These are phyloP conservation scores for Poa annua DNA, from an alignment of 176 grass and related monocot genomes.

Conservation along the genomic window DNA sequence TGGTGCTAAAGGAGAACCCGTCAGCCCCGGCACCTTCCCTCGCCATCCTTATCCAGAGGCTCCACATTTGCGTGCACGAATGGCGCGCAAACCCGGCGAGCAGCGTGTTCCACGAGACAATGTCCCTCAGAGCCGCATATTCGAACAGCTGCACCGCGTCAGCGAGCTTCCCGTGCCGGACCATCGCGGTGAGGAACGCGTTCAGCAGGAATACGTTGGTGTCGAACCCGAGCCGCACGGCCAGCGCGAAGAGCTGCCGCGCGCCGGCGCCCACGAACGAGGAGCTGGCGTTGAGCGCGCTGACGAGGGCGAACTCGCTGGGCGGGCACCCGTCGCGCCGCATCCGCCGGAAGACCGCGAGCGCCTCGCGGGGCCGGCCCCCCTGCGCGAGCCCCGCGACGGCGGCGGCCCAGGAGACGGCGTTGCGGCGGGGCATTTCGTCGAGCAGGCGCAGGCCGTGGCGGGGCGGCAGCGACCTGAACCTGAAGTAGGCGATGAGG, in stretches of 20 bases:
- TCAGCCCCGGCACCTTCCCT: slow-evolving; percentile 39
- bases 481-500: slow-evolving; percentile 63
- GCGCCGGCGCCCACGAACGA: slow-evolving; percentile 29
- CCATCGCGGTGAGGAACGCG: slow-evolving; percentile 58
- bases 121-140: neutral
- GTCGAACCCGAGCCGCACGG: slow-evolving; percentile 53
- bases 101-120: slow-evolving; percentile 72
- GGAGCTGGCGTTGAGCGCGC: slow-evolving; percentile 63
- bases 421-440: slow-evolving; percentile 64
- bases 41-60: slow-evolving; percentile 59
- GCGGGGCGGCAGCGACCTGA: neutral
- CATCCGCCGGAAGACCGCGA: slow-evolving; percentile 56
- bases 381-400: slow-evolving; percentile 56
- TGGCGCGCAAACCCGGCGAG: slow-evolving; percentile 45
- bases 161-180: slow-evolving; percentile 44
- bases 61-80: slow-evolving; percentile 42
- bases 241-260: slow-evolving; percentile 49
- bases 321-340: slow-evolving; percentile 41
- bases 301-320: slow-evolving; percentile 68
- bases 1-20: slow-evolving; percentile 68
- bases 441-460: slow-evolving; percentile 61
- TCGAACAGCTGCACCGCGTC: slow-evolving; percentile 50
- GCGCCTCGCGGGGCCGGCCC: slow-evolving; percentile 37
- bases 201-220: slow-evolving; percentile 65
- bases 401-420: slow-evolving; percentile 59